A percentile compares a stretch with the other conserved stretches of the same genome.
Evolutionary conservation across 805 yeast genomes (phyloP).

Genomic region (Ogataea philodendri): DNA sequence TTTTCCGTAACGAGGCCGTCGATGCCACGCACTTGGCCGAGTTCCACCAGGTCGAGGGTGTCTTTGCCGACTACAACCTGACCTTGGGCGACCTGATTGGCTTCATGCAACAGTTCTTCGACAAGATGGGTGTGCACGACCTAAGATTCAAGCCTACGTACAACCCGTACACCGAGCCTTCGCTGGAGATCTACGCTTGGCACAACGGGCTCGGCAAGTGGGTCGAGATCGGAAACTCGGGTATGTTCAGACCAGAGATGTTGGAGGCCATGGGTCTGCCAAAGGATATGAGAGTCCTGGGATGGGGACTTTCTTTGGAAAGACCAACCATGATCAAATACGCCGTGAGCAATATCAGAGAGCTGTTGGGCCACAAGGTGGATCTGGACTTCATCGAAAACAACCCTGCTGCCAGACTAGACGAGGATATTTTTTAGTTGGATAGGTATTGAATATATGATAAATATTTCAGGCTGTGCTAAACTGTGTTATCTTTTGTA

Average conservation of each 20-base stretch:
- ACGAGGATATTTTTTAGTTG: conserved; percentile 55
- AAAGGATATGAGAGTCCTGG: conserved; percentile 86
- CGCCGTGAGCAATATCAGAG: conserved; percentile 93
- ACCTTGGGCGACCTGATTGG: conserved; percentile 96
- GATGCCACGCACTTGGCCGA: conserved; percentile 99
- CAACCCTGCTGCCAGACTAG: conserved; percentile 97
- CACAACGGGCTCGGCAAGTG: conserved; percentile 92
- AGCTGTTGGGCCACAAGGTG: conserved; percentile 95
- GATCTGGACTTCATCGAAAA: conserved; percentile 89
- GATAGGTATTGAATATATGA: conserved; percentile 2
- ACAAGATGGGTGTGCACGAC: conserved; percentile 94
- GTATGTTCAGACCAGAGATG: conserved; percentile 99
- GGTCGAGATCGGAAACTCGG: conserved; percentile 99
- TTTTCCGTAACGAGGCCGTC: conserved; percentile 98
- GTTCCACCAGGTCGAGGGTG: conserved; percentile 99
- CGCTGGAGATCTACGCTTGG: conserved; percentile 95
- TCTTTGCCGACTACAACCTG: conserved; percentile 90
- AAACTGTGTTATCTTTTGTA: too few relatives aligned
- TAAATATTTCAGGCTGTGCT: too few relatives aligned
- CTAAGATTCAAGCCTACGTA: conserved; percentile 98
- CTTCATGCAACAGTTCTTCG: conserved; percentile 96
- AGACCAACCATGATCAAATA: conserved; percentile 99
- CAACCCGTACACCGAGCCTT: conserved; percentile 99
- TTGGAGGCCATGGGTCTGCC: conserved; percentile 98
- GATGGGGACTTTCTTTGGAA: conserved; percentile 96